Evolutionary conservation across 106 monocot genomes (phyloP), one percentile per base, ranked within the genome.

Genomic region (Ottelia alismoides): DNA sequence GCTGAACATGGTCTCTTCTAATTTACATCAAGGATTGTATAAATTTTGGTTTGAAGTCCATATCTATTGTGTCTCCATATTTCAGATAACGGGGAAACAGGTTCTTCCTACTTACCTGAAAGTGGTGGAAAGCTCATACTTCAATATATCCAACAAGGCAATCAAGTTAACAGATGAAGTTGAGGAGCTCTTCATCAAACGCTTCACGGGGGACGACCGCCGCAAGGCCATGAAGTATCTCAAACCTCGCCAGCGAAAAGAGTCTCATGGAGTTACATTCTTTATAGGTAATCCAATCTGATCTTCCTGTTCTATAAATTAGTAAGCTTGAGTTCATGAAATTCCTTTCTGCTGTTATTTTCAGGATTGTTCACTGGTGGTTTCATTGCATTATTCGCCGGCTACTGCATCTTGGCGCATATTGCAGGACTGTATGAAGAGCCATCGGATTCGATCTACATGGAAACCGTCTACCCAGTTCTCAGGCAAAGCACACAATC

Each of bases 401-500:
- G 90, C 40, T 98, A 90, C 26, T 90, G 85, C 55, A 82, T 85
- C 29, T 80, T 98, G 85, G 96, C 96, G 44, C 96, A 77, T 43
- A 63, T 96, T 51, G 81, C 78, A 4, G 85, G 98, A 9, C 82
- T 90, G 79, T 90, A 90, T 55, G 77, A 65, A 11, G 26, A 63
- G 7, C 45, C 64, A 51, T 71, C 94, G 18, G 67, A 90, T 48
- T 65, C 78, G 0, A 68, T 85, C n/a, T 90, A 98, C 63, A 90
- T 98, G 98, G 98, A 90, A 65, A 98, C 89, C 12, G 82, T 73
- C 2, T 98, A 90, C 50, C 98, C 89, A 49, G 79, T 98, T 14
- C 62, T 98, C 10, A 90, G 94, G 94, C 60, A 65, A 78, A 56
- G 6, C 16, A n/a, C n/a, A n/a, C n/a, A n/a, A n/a, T n/a, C n/a